phyloP scores from a whole-genome alignment of 306 rosid genomes.

The Rubus parviflorus region DNA sequence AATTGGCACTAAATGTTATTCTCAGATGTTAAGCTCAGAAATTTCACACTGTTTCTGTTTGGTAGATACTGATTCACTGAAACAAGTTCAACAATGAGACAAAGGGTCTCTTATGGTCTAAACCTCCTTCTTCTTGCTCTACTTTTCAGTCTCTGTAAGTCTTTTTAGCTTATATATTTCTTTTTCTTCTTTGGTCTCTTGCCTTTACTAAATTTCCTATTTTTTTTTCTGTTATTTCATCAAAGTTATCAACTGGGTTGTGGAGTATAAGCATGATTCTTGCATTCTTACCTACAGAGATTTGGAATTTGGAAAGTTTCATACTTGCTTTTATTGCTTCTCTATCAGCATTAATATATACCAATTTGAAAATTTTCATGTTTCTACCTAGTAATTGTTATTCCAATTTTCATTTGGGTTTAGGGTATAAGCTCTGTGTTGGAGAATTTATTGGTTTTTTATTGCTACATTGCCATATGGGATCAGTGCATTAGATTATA shows the following conservation, averaged over 20 bases:
- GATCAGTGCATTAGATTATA: background rate
- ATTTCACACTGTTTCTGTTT: slow-evolving; percentile 12
- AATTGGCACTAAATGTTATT: background rate
- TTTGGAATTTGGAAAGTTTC: background rate
- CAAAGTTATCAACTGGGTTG: slow-evolving; percentile 8
- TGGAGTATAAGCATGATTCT: background rate
- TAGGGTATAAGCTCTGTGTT: background rate
- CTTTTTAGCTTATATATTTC: slow-evolving; percentile 2
- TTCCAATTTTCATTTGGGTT: slow-evolving; percentile 1
- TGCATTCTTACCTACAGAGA: background rate
- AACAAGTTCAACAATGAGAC: slow-evolving; percentile 43
- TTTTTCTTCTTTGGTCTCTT: slow-evolving; percentile 4
- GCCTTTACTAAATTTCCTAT: background rate
- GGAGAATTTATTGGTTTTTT: slow-evolving; percentile 5
- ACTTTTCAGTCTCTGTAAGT: slow-evolving; percentile 41
- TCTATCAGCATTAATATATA: background rate
- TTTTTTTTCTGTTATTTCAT: background rate
- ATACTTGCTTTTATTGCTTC: slow-evolving; percentile 8
- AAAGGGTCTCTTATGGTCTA: slow-evolving; percentile 21
- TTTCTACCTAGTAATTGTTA: background rate
- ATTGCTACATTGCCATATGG: slow-evolving; percentile 12
- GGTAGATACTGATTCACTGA: background rate
- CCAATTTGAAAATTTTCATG: background rate
- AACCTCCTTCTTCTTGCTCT: slow-evolving; percentile 29
- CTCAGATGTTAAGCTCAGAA: slow-evolving; percentile 2